Base-by-base conservation (phyloP, 2,329 filamentous ascomycete genomes). In the Aspergillus sp. region DNA sequence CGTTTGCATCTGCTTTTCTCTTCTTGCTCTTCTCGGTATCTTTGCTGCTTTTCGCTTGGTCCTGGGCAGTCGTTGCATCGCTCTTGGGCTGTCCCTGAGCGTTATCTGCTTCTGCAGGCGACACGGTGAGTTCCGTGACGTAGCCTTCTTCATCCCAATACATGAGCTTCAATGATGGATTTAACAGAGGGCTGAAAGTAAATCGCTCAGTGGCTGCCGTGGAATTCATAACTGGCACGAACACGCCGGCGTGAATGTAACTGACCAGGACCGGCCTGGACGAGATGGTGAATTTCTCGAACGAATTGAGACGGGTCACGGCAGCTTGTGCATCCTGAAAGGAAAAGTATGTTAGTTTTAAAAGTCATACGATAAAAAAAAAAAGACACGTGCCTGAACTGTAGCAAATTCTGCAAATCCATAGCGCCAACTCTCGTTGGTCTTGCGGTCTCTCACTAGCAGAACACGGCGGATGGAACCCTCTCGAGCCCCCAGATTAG, bases 371-470 rank as follows among this genome's bases (percentile, higher is more conserved):
- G 3, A 19, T 35, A 22, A 15, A 22, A 2, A 15, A 22, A 2
- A 45, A 42, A 7, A 20, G 30, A 5, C 20, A 45, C 51, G 41
- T 66, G 74, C 74, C 56, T 86, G 82, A 15, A 88, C 73, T 0
- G 81, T 85, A 58, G 81, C 84, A 62, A 90, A 94, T 65, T 94
- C 88, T 1, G 84, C 88, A 66, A 94, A 94, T 0, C 88, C 88
- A 58, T 88, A 94, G 55, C 84, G 81, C 76, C 86, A 87, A 45
- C 84, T 88, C 51, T 87, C 83, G 47, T 88, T 79, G 3, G 77
- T 85, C 51, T 75, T 76, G 41, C 83, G 78, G 61, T 91, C 86
- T 47, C 88, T 81, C 59, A 93, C 83, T 22, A 94, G 71, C 51
- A 93, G 80, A 1, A 93, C 82, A 45, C 88, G 82, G 52, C 85